Conservation (phyloP, 116 monocot species). For the Posidonia oceanica region DNA sequence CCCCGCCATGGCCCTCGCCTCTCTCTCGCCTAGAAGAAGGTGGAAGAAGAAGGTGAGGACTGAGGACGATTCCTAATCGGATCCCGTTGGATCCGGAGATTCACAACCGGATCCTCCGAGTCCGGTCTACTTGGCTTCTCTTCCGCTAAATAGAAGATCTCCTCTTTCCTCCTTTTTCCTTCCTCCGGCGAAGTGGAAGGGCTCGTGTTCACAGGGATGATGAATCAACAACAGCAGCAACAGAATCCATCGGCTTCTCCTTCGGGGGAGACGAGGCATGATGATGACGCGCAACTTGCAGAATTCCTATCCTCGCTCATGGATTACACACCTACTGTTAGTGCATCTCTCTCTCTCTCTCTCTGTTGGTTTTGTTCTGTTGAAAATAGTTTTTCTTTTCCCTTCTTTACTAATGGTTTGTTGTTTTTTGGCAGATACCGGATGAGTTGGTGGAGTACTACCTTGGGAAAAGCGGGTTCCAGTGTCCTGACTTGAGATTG, state of each 20-base stretch:
- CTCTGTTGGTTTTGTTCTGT: background rate
- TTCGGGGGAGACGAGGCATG: conserved; percentile 54
- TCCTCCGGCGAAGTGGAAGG: background rate
- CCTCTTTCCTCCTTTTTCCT: background rate
- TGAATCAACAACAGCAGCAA: conserved; percentile 4
- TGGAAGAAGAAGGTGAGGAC: background rate
- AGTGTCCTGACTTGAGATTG: conserved; percentile 90
- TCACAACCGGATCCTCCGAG: background rate
- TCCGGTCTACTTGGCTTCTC: background rate
- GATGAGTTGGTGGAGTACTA: conserved; percentile 96
- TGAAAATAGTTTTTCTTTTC: background rate
- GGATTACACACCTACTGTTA: conserved; percentile 92
- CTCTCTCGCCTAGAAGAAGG: background rate
- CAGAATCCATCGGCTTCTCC: conserved; percentile 11
- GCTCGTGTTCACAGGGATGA: background rate
- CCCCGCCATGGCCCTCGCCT: conserved; percentile 32
- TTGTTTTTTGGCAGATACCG: conserved; percentile 48
- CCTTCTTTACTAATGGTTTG: background rate
- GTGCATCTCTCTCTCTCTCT: background rate
- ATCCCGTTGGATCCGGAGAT: background rate
- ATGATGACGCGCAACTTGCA: conserved; percentile 75
- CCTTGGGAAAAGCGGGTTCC: conserved; percentile 75
- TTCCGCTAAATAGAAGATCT: background rate
- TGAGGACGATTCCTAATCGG: background rate
- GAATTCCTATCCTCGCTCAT: conserved; percentile 93